phyloP scores from a whole-genome alignment of 768 basidiomycete species.

The Leccinum disarticulatum region DNA sequence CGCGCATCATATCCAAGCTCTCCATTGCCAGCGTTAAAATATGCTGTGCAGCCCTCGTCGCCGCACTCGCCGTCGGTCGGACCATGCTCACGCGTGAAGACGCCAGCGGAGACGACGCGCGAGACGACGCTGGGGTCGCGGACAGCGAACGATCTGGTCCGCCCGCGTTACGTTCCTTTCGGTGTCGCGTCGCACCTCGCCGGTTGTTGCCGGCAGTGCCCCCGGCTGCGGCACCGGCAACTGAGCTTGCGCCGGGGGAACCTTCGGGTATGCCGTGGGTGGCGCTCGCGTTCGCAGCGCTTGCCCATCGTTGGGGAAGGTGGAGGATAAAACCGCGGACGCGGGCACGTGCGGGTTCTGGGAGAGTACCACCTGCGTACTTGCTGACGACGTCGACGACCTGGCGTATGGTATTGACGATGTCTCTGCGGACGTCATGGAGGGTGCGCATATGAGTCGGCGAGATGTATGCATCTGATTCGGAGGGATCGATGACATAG shows the following conservation, averaged over 20 bases:
- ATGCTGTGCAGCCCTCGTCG: constrained; percentile 73
- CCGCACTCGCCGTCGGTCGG: constrained; percentile 48
- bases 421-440: constrained; percentile 69
- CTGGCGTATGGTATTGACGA: constrained; percentile 86
- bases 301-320: constrained; percentile 81
- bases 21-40: constrained; percentile 85
- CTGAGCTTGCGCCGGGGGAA: constrained; percentile 36
- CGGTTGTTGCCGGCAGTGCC: constrained; percentile 16
- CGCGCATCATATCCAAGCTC: constrained; percentile 89
- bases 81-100: constrained; percentile 25
- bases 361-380: constrained; percentile 83
- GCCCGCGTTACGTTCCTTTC: constrained; percentile 41
- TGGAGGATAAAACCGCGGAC: constrained; percentile 77
- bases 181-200: constrained; percentile 23
- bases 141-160: constrained; percentile 33
- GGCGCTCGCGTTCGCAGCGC: constrained; percentile 31
- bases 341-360: constrained; percentile 74
- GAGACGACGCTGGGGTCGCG: constrained; percentile 35
- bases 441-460: constrained; percentile 64
- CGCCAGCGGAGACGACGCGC: constrained; percentile 33
- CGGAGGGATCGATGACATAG: constrained; percentile 23
- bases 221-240: constrained; percentile 33
- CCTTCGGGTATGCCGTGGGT: constrained; percentile 27
- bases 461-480: constrained; percentile 37
- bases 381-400: constrained; percentile 85